phyloP scores from a whole-genome alignment of 768 basidiomycete genomes.

The Agaricus subrufescens region DNA sequence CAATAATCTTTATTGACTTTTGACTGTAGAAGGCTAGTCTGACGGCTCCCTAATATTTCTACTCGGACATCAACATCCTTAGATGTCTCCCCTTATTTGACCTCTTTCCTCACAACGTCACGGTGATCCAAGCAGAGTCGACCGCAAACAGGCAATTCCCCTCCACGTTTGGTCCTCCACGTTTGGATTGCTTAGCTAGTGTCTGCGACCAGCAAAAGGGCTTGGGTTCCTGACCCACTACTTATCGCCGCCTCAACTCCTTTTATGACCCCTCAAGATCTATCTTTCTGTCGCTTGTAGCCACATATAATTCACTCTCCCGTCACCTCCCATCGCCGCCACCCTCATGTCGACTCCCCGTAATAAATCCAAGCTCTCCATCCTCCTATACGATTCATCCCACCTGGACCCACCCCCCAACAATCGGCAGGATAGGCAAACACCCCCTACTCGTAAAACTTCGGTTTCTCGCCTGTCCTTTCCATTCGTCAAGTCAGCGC shows the following conservation, averaged over 20 bases:
- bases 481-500: slow-evolving; percentile 3
- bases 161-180: neutral
- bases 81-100: slow-evolving; percentile 1
- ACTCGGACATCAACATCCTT: neutral
- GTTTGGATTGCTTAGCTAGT: slow-evolving; percentile 1
- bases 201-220: neutral
- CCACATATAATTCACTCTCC: neutral
- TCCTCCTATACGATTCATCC: neutral
- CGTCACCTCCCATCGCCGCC: neutral
- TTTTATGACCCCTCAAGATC: neutral
- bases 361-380: slow-evolving; percentile 6
- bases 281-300: neutral
- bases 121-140: slow-evolving; percentile 6
- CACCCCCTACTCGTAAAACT: neutral
- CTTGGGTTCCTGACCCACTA: neutral
- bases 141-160: neutral
- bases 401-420: neutral
- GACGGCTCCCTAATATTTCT: neutral
- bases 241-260: neutral
- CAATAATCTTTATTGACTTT: too few species aligned
- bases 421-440: neutral
- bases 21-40: neutral
- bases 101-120: neutral
- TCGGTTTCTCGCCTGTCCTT: slow-evolving; percentile 3
- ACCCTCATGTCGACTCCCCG: slow-evolving; percentile 1